phyloP scores from a whole-genome alignment of 192 early-diverging fungal genomes.

The Coemansia sp. region DNA sequence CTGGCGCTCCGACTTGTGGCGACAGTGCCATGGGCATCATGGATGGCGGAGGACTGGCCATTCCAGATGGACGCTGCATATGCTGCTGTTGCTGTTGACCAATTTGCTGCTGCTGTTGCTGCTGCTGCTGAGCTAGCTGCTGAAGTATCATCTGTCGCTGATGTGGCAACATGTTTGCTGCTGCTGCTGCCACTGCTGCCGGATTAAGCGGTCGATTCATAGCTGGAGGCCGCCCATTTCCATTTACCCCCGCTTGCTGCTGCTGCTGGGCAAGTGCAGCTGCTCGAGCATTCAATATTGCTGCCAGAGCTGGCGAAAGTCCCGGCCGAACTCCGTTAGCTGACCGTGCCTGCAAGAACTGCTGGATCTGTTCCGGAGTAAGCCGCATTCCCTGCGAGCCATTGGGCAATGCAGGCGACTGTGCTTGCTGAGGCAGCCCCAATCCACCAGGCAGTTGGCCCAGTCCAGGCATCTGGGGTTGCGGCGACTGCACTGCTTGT shows the following conservation, averaged over 20 bases:
- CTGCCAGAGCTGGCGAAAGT: conserved; percentile 41
- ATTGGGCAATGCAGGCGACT: conserved; percentile 6
- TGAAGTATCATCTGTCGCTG: conserved; percentile 44
- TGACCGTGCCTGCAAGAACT: conserved; percentile 49
- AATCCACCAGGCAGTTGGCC: conserved; percentile 1
- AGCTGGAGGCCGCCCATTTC: conserved; percentile 11
- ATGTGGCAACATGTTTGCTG: conserved; percentile 39
- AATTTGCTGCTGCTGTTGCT: conserved; percentile 26
- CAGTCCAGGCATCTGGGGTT: conserved; percentile 16
- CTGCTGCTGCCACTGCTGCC: conserved; percentile 18
- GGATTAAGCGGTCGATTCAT: conserved; percentile 24
- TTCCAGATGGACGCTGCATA: conserved; percentile 15
- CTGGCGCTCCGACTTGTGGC: conserved; percentile 17
- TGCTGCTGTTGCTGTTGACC: conserved; percentile 19
- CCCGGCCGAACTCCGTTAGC: conserved; percentile 33
- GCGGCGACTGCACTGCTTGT: conserved; percentile 14
- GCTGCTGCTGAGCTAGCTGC: conserved; percentile 41
- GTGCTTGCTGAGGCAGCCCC: conserved; percentile 22
- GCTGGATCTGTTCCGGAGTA: conserved; percentile 47
- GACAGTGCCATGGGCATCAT: conserved; percentile 17
- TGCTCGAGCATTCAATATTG: conserved; percentile 38
- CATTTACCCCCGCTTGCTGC: conserved; percentile 28
- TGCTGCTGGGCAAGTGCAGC: neutral
- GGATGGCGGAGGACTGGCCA: conserved; percentile 10
- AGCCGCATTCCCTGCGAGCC: conserved; percentile 29